Conservation (phyloP, 805 yeast species). For the Candida yuanshanica region DNA sequence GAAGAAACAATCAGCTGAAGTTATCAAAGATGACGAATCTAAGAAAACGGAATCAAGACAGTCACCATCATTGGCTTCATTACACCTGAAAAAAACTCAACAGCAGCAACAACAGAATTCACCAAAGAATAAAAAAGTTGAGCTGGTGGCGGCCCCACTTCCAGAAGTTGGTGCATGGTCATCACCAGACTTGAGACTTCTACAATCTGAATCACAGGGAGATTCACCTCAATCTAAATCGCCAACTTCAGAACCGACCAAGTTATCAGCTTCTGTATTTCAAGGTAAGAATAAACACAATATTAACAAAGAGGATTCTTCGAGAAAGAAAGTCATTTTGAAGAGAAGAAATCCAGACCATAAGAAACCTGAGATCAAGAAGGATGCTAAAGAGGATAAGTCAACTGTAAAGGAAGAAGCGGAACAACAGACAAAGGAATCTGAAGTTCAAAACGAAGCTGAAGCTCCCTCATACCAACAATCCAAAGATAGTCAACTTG, state of each 20-base stretch:
- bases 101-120: not conserved
- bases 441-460: not conserved
- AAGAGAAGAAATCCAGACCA: slow-evolving; percentile 4
- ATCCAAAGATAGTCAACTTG: not conserved
- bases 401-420: not conserved
- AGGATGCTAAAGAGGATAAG: not conserved
- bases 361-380: not conserved
- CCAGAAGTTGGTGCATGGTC: slow-evolving; percentile 3
- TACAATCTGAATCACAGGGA: not conserved
- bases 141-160: slow-evolving; percentile 1
- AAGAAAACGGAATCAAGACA: slow-evolving; percentile 3
- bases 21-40: not conserved
- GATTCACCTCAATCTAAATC: not conserved
- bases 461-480: slow-evolving; percentile 3
- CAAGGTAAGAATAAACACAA: not conserved
- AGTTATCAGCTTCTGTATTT: not conserved
- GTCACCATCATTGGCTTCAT: slow-evolving; percentile 1
- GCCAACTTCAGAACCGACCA: slow-evolving; percentile 1
- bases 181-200: slow-evolving; percentile 1
- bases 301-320: not conserved
- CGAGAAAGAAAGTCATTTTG: slow-evolving; percentile 7
- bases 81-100: not conserved
- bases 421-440: not conserved
- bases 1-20: not conserved
- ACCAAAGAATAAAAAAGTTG: not conserved